Base-by-base conservation (phyloP, 495 filamentous ascomycete genomes). In the Aspergillus cristatus region DNA sequence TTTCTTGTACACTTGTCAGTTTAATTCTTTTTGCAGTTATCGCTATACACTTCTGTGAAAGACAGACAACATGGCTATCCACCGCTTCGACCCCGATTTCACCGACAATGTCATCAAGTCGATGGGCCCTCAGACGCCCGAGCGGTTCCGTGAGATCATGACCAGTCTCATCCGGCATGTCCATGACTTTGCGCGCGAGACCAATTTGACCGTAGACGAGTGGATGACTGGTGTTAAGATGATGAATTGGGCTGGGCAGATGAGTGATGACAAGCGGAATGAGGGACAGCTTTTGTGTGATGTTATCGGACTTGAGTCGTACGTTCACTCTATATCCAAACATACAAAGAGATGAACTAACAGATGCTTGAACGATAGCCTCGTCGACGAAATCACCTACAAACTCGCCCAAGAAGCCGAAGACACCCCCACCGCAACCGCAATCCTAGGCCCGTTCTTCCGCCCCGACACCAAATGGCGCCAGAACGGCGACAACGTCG, bases 401-500 rank as follows among this genome's bases (percentile, higher is more conserved):
- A 83, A 72, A 37, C 62, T 77, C 38, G 71, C 71, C 30, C 51
- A 59, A 17, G 65, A 71, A 38, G 70, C 63, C 37, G 40, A 38
- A 8, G 72, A 68, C 30, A 54, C 63, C 10, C 71, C 72, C 24
- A 89, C 84, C 8, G 72, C 80, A 13, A 83, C 82, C 3, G 72
- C 82, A 29, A 79, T 87, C 38, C 71, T 88, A 0, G 84, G 84
- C 6, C 84, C 84, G 3, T 87, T 87, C 68, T 89, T 79, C 70
- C 76, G 84, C 12, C 64, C 75, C 40, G 67, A 85, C 53, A 79
- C 82, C 0, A 80, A 82, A 3, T 55, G 64, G 15, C 68, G 73
- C 26, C 48, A 70, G 6, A 84, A 82, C 61, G 82, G 76, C 14
- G 71, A 65, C 40, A 78, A 71, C 41, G 82, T 86, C 45, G 79